phyloP scores from a whole-genome alignment of 2,329 filamentous ascomycete genomes.

The Corynespora cassiicola region DNA sequence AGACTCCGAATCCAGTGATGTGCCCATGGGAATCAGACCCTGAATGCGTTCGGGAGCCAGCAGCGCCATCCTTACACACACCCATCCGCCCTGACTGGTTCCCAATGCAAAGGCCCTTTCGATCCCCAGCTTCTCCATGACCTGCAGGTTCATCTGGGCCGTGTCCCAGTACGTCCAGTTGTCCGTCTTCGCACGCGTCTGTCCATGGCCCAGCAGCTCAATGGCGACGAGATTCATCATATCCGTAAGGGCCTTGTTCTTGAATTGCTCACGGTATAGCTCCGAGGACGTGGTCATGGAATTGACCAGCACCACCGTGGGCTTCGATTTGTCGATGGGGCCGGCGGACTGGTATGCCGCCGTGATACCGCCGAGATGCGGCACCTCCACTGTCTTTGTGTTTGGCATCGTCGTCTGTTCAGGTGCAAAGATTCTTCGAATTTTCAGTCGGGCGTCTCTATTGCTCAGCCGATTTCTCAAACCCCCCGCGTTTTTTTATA shows the following conservation, averaged over 20 bases:
- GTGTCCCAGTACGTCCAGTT: slow-evolving; percentile 64
- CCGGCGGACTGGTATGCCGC: slow-evolving; percentile 54
- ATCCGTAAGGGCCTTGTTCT: slow-evolving; percentile 41
- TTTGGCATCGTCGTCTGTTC: slow-evolving; percentile 33
- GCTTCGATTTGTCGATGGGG: slow-evolving; percentile 49
- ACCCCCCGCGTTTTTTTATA: too few relatives aligned
- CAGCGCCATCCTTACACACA: slow-evolving; percentile 60
- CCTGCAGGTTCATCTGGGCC: slow-evolving; percentile 53
- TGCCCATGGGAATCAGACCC: slow-evolving; percentile 60
- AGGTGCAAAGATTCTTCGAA: too few relatives aligned
- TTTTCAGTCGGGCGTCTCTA: too few relatives aligned
- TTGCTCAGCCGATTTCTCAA: too few relatives aligned
- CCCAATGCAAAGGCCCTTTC: slow-evolving; percentile 56
- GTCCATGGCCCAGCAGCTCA: slow-evolving; percentile 60
- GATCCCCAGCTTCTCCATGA: slow-evolving; percentile 49
- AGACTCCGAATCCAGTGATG: slow-evolving; percentile 59
- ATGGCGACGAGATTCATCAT: slow-evolving; percentile 60
- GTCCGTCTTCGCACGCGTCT: slow-evolving; percentile 52
- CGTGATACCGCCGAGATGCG: slow-evolving; percentile 58
- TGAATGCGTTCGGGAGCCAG: slow-evolving; percentile 57
- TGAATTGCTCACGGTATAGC: slow-evolving; percentile 51
- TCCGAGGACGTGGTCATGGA: slow-evolving; percentile 58
- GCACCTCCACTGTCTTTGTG: slow-evolving; percentile 51
- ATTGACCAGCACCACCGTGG: slow-evolving; percentile 60
- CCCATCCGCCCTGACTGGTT: slow-evolving; percentile 62